phyloP scores from a whole-genome alignment of 2,329 filamentous ascomycete species.

The Fusarium anguioides region DNA sequence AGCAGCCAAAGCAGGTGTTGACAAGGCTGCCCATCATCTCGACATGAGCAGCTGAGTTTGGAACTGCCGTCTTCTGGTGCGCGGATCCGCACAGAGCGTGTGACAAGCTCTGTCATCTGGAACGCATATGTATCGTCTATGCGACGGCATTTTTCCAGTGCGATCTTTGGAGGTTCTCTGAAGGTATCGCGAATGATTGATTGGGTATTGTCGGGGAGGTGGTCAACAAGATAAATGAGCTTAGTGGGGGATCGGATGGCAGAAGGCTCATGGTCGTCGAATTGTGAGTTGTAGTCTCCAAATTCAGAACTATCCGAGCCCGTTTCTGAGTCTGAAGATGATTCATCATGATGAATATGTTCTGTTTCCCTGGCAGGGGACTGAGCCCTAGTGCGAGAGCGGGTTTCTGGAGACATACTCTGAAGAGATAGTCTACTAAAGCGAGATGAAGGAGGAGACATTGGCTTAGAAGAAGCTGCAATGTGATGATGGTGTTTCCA shows the following conservation, averaged over 20 bases:
- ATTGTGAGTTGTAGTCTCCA: slow-evolving; percentile 48
- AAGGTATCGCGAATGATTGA: slow-evolving; percentile 58
- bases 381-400: slow-evolving; percentile 24
- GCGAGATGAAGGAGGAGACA: slow-evolving; percentile 44
- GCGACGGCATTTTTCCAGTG: slow-evolving; percentile 61
- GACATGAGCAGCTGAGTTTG: slow-evolving; percentile 61
- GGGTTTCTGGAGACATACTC: slow-evolving; percentile 46
- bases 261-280: slow-evolving; percentile 47
- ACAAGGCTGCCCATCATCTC: slow-evolving; percentile 54
- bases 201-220: slow-evolving; percentile 52
- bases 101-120: slow-evolving; percentile 65
- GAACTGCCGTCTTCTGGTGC: slow-evolving; percentile 54
- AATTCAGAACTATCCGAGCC: slow-evolving; percentile 32
- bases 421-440: slow-evolving; percentile 47
- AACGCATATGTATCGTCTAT: slow-evolving; percentile 64
- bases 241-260: slow-evolving; percentile 54
- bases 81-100: slow-evolving; percentile 63
- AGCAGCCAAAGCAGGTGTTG: slow-evolving; percentile 66
- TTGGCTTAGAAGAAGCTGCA: slow-evolving; percentile 18
- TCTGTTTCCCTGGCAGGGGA: slow-evolving; percentile 11
- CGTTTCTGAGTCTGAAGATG: slow-evolving; percentile 44
- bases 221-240: slow-evolving; percentile 55
- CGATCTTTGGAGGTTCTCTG: slow-evolving; percentile 60
- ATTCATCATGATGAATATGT: slow-evolving; percentile 36
- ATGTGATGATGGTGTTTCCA: neutral